phyloP scores from a whole-genome alignment of 2,329 filamentous ascomycete species.

The Orbilia quercus region DNA sequence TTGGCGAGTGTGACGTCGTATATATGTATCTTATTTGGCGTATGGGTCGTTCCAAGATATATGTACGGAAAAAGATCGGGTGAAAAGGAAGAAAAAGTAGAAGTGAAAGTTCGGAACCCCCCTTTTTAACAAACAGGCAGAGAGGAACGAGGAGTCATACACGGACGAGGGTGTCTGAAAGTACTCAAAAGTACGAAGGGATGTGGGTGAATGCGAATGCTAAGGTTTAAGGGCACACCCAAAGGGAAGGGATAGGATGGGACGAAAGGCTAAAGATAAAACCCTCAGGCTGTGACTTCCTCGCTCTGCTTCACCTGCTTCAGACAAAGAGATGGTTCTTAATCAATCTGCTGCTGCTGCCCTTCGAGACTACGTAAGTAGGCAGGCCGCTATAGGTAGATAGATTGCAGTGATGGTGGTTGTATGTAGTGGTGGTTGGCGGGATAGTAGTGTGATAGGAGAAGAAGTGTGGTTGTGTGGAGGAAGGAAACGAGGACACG shows the following conservation, averaged over 20 bases:
- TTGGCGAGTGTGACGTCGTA: background rate
- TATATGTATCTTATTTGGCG: background rate
- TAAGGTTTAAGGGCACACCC: background rate
- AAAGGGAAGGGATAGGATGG: background rate
- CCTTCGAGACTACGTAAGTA: too few species aligned
- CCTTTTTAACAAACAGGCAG: conserved; percentile 25
- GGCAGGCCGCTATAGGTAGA: too few species aligned
- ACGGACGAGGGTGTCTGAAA: background rate
- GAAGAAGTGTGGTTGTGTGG: conserved; percentile 7
- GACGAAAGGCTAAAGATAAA: background rate
- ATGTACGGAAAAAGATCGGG: background rate
- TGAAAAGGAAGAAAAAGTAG: conserved; percentile 1
- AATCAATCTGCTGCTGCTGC: background rate
- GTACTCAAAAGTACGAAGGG: conserved; percentile 1
- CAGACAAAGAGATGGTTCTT: conserved; percentile 8
- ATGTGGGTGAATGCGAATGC: too few species aligned
- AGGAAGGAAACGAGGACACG: conserved; percentile 31
- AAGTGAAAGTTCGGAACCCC: conserved; percentile 12
- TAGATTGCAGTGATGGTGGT: too few species aligned
- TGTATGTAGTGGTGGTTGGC: too few species aligned
- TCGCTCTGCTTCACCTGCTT: conserved; percentile 13
- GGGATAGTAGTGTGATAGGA: too few species aligned
- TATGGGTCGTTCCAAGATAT: background rate
- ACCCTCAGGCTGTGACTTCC: too few species aligned
- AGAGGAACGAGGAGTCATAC: conserved; percentile 16